phyloP scores from a whole-genome alignment of 2,329 filamentous ascomycete genomes.

The Aspergillus fischeri region DNA sequence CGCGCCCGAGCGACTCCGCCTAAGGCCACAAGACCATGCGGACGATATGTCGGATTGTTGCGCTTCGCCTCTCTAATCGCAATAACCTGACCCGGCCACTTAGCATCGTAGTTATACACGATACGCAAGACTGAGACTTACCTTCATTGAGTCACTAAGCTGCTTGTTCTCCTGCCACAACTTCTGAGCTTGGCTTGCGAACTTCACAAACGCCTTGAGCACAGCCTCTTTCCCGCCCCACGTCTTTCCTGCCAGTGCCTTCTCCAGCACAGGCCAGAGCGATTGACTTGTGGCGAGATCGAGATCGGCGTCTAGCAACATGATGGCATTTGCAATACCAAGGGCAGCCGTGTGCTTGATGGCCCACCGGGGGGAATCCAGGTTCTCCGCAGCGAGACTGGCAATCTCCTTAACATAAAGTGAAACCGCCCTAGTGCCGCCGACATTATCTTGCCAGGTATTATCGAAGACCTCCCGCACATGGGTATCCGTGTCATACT shows the following conservation, averaged over 20 bases:
- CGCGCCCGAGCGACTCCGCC: constrained; percentile 68
- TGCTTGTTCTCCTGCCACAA: constrained; percentile 57
- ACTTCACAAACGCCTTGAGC: constrained; percentile 71
- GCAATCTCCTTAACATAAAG: constrained; percentile 84
- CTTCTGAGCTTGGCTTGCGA: constrained; percentile 61
- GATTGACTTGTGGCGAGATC: constrained; percentile 56
- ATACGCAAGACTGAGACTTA: constrained; percentile 26
- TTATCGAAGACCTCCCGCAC: constrained; percentile 75
- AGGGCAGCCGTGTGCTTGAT: constrained; percentile 85
- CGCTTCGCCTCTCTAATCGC: constrained; percentile 82
- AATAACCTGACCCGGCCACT: constrained; percentile 50
- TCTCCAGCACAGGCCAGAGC: constrained; percentile 82
- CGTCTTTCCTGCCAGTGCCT: constrained; percentile 78
- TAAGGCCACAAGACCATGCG: constrained; percentile 67
- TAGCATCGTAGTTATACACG: constrained; percentile 12
- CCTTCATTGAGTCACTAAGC: constrained; percentile 65
- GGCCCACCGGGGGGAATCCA: constrained; percentile 81
- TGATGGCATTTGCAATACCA: constrained; percentile 69
- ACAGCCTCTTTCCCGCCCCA: constrained; percentile 89
- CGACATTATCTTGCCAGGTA: constrained; percentile 88
- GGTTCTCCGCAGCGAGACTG: constrained; percentile 59
- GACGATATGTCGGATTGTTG: constrained; percentile 79
- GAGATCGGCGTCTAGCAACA: constrained; percentile 57
- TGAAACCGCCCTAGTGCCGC: constrained; percentile 73
- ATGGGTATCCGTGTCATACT: constrained; percentile 78